phyloP scores from a whole-genome alignment of 1,284 basidiomycete species.

The Stereum hirsutum region DNA sequence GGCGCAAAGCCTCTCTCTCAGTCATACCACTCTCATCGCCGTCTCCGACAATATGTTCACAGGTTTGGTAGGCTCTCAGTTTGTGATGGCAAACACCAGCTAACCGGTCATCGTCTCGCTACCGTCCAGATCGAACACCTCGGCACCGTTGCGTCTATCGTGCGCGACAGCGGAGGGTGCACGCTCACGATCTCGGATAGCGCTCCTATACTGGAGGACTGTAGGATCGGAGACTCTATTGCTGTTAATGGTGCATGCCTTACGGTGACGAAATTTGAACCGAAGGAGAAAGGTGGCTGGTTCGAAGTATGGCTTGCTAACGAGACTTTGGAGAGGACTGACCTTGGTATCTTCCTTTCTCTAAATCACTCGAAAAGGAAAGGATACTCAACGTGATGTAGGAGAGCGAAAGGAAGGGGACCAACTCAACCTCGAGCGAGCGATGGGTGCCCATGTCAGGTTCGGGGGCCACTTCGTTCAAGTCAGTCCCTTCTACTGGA shows the following conservation, averaged over 20 bases:
- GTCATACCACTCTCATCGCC: too few relatives aligned
- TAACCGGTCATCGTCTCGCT: too few relatives aligned
- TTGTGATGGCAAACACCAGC: too few relatives aligned
- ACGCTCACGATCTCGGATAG: constrained; percentile 76
- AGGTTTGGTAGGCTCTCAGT: constrained; percentile 52
- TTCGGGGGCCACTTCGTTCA: constrained; percentile 99
- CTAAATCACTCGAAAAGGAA: neutral
- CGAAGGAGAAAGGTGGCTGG: constrained; percentile 51
- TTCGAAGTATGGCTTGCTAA: constrained; percentile 96
- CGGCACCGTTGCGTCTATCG: constrained; percentile 60
- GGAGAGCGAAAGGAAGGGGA: constrained; percentile 77
- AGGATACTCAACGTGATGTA: constrained; percentile 17
- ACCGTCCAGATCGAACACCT: constrained; percentile 66
- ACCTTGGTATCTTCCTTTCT: constrained; percentile 58
- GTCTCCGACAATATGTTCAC: too few relatives aligned
- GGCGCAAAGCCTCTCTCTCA: too few relatives aligned
- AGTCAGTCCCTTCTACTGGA: constrained; percentile 34
- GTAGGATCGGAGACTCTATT: constrained; percentile 92
- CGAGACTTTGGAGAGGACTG: constrained; percentile 88
- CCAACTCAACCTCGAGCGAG: constrained; percentile 88
- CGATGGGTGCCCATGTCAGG: constrained; percentile 85
- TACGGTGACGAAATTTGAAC: constrained; percentile 83
- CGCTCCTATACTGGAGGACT: constrained; percentile 79
- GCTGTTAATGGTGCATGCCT: constrained; percentile 78
- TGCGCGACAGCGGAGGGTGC: constrained; percentile 65